Conservation (phyloP, 2,329 filamentous ascomycete genomes). For the Cadophora gregata region DNA sequence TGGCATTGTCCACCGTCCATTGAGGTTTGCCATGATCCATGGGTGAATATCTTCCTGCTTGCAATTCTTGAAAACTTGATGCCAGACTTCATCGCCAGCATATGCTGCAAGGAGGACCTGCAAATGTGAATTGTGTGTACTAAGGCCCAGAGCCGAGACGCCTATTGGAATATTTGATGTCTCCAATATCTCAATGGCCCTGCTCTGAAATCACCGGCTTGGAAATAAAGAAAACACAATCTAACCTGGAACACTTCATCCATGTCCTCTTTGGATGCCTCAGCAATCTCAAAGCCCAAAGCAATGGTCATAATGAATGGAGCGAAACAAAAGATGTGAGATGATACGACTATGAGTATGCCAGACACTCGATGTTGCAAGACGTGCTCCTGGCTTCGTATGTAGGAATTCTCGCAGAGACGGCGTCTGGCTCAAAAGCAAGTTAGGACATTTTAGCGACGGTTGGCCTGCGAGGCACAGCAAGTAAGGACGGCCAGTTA, state of each 20-base stretch:
- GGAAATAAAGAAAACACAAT: neutral
- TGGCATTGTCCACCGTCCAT: slow-evolving; percentile 32
- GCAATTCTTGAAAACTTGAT: slow-evolving; percentile 22
- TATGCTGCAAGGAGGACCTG: slow-evolving; percentile 24
- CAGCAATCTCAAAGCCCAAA: slow-evolving; percentile 17
- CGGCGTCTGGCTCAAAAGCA: too few relatives aligned
- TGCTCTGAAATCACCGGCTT: too few relatives aligned
- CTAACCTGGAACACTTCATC: slow-evolving; percentile 29
- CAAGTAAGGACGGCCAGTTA: neutral
- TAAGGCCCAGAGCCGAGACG: too few relatives aligned
- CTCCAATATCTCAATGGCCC: too few relatives aligned
- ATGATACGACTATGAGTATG: neutral
- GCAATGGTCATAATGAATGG: neutral
- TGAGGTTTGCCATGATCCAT: slow-evolving; percentile 31
- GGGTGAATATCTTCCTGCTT: slow-evolving; percentile 28
- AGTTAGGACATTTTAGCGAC: too few relatives aligned
- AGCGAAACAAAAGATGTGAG: neutral
- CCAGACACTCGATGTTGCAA: neutral
- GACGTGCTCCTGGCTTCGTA: neutral
- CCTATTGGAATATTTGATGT: too few relatives aligned
- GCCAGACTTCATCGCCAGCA: slow-evolving; percentile 31
- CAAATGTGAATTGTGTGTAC: too few relatives aligned
- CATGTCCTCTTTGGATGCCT: slow-evolving; percentile 27
- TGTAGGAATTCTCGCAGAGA: too few relatives aligned
- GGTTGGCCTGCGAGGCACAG: too few relatives aligned